Percentiles rank a stretch among this genome's conserved stretches.
Evolutionary conservation across 2,329 filamentous ascomycete genomes (phyloP).

Genomic region (Teratosphaeria nubilosa): DNA sequence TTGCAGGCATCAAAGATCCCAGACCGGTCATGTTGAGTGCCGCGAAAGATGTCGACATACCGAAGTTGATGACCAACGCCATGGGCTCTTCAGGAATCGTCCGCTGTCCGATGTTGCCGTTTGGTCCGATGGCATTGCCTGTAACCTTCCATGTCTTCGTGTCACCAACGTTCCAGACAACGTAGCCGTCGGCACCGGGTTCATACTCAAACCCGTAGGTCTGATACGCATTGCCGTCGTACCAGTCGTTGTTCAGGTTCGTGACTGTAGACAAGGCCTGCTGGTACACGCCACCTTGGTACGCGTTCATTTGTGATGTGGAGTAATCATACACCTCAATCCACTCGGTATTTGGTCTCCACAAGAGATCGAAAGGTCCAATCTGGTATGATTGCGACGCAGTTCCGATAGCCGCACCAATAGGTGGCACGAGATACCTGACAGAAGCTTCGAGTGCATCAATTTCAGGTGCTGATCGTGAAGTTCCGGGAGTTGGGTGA

Average conservation of each 20-base stretch:
- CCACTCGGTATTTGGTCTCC: slow-evolving; percentile 50
- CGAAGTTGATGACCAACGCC: slow-evolving; percentile 58
- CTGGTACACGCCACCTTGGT: slow-evolving; percentile 53
- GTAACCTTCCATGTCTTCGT: slow-evolving; percentile 56
- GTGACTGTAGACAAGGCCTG: slow-evolving; percentile 53
- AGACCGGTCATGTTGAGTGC: slow-evolving; percentile 50
- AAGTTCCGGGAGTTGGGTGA: slow-evolving; percentile 55
- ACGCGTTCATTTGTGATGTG: slow-evolving; percentile 49
- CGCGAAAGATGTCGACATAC: slow-evolving; percentile 59
- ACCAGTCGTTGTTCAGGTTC: slow-evolving; percentile 56
- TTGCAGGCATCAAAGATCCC: slow-evolving; percentile 47
- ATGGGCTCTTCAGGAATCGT: slow-evolving; percentile 58
- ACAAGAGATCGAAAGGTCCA: slow-evolving; percentile 62
- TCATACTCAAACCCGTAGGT: slow-evolving; percentile 54
- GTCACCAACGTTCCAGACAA: slow-evolving; percentile 60
- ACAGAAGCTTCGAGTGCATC: slow-evolving; percentile 63
- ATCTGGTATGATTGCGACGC: slow-evolving; percentile 59
- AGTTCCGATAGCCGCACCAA: slow-evolving; percentile 42
- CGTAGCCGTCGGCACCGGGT: slow-evolving; percentile 48
- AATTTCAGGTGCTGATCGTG: slow-evolving; percentile 60
- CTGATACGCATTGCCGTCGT: slow-evolving; percentile 54
- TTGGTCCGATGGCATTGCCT: slow-evolving; percentile 50
- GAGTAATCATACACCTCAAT: slow-evolving; percentile 53
- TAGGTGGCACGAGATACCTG: slow-evolving; percentile 38
- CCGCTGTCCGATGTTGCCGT: slow-evolving; percentile 59